These are phyloP conservation scores for Boletus insuetus DNA, from an alignment of 768 basidiomycete genomes.

Conservation along the genomic window DNA sequence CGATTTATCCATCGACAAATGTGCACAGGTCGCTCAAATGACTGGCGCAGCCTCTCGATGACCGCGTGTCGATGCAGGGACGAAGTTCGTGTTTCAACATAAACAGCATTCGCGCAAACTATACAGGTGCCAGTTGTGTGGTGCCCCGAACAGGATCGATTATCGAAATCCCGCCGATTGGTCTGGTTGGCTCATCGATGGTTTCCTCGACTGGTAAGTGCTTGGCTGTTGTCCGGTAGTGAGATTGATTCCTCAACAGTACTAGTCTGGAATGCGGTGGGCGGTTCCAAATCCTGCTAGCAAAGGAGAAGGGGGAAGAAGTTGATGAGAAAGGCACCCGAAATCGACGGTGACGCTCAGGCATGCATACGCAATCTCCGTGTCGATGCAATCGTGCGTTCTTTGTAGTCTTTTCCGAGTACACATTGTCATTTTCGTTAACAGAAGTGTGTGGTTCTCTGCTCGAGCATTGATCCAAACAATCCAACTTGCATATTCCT, in stretches of 20 bases:
- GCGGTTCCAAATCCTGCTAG: slow-evolving; percentile 24
- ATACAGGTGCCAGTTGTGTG: slow-evolving; percentile 21
- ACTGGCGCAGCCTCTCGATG: slow-evolving; percentile 15
- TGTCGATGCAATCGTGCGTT: slow-evolving; percentile 20
- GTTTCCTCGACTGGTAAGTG: slow-evolving; percentile 25
- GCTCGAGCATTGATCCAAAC: neutral
- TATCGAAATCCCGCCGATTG: slow-evolving; percentile 5
- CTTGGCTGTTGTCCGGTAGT: neutral
- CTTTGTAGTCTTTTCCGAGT: neutral
- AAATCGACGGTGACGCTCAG: slow-evolving; percentile 17
- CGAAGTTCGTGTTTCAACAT: slow-evolving; percentile 22
- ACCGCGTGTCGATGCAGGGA: slow-evolving; percentile 24
- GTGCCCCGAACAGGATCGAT: slow-evolving; percentile 18
- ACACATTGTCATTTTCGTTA: neutral
- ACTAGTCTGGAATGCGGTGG: slow-evolving; percentile 19
- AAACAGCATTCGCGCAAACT: slow-evolving; percentile 10
- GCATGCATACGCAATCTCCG: slow-evolving; percentile 27
- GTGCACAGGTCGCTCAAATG: slow-evolving; percentile 19
- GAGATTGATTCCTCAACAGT: neutral
- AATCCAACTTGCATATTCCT: neutral
- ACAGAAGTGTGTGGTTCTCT: slow-evolving; percentile 11
- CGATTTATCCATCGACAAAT: slow-evolving; percentile 26
- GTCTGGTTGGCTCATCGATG: slow-evolving; percentile 22
- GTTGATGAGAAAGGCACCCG: neutral
- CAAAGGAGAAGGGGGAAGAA: slow-evolving; percentile 16